Evolutionary conservation across 768 basidiomycete species (phyloP).

Genomic region (Rhizopogon vinicolor): DNA sequence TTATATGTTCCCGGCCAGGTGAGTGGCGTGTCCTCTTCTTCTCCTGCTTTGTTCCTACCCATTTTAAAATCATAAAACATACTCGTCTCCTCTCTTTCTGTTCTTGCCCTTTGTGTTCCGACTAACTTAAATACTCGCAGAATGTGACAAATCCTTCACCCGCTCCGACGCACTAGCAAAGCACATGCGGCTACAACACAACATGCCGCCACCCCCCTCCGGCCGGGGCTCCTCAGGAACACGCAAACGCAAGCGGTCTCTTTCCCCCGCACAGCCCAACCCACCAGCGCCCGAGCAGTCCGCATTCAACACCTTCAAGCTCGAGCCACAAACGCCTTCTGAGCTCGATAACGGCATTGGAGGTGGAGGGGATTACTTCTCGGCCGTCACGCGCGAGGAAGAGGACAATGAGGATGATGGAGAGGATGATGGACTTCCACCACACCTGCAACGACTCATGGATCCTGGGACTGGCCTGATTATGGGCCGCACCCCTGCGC

Average conservation of each 20-base stretch:
- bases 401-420: slow-evolving; percentile 25
- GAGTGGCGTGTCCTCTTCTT: slow-evolving; percentile 17
- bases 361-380: slow-evolving; percentile 29
- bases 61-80: slow-evolving; percentile 2
- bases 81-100: not conserved
- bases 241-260: slow-evolving; percentile 51
- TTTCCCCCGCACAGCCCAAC: slow-evolving; percentile 16
- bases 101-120: not conserved
- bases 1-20: slow-evolving; percentile 80
- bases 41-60: not conserved
- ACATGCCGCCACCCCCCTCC: slow-evolving; percentile 68
- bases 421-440: slow-evolving; percentile 47
- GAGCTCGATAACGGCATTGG: slow-evolving; percentile 21
- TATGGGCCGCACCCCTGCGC: slow-evolving; percentile 60
- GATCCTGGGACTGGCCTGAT: slow-evolving; percentile 61
- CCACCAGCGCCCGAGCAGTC: slow-evolving; percentile 14
- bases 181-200: slow-evolving; percentile 88
- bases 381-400: slow-evolving; percentile 8
- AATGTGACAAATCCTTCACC: slow-evolving; percentile 94
- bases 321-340: slow-evolving; percentile 47
- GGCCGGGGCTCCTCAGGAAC: slow-evolving; percentile 68
- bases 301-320: slow-evolving; percentile 59
- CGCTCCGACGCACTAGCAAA: slow-evolving; percentile 92
- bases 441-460: slow-evolving; percentile 44
- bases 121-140: slow-evolving; percentile 30